Base-by-base conservation (phyloP, 768 basidiomycete genomes). In the Amanita molliuscula region DNA sequence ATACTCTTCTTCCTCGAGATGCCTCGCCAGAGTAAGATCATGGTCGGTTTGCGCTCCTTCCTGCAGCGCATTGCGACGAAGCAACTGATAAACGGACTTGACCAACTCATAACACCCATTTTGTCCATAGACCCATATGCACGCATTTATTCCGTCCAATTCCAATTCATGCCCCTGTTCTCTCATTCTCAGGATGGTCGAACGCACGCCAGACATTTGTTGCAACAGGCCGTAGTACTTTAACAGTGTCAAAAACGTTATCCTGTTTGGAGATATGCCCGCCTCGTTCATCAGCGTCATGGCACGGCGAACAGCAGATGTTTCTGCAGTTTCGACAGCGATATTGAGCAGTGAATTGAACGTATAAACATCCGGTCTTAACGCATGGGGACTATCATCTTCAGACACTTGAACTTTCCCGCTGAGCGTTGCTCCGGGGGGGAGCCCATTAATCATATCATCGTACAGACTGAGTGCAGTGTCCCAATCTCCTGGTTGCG, bases 141-240 rank as follows among this genome's bases (percentile, higher is more conserved):
- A 79, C 6, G 78, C 72, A 58, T 90, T 91, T 55, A 84, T 58
- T 9, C 81, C 84, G 47, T 83, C 82, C 18, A 85, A 55, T 6
- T 78, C 78, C 13, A 89, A 59, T 34, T 75, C 70, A 43, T 78
- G 47, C 23, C 63, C 67, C 35, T 77, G 73, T 31, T 74, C 65
- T 44, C 66, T 62, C 68, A 89, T 77, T 58, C 67, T 73, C 38
- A 61, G 55, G 6, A 89, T 55, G 5, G 75, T 77, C 3, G 74
- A 67, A 40, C 82, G 78, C 40, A 89, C 69, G 15, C 75, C 77
- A 2, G 63, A 54, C 7, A 84, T 60, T 36, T 80, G 71, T 15
- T 67, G 64, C 26, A 65, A 74, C 29, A 59, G 51, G 6, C 74
- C 66, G 59, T 77, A 82, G 60, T 77, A 81, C 18, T 71, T 68